Evolutionary conservation across 169 alveolate species (phyloP).

Genomic region (Plasmodium fragile): DNA sequence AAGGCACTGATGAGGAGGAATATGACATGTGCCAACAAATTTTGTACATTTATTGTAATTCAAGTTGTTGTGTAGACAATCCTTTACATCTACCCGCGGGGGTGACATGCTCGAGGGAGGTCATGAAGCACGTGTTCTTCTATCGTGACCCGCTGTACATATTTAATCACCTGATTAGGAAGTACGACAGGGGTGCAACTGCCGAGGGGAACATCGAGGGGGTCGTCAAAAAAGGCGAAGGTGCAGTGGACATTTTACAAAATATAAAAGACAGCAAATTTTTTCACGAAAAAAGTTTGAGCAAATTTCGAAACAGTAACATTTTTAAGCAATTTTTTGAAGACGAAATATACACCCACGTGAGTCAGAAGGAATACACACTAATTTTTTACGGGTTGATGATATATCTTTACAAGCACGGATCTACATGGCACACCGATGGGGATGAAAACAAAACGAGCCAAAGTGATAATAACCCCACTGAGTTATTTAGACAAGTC

Average conservation of each 20-base stretch:
- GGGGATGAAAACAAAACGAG: background rate
- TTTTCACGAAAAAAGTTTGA: background rate
- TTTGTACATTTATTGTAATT: constrained; percentile 18
- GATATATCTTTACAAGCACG: constrained; percentile 46
- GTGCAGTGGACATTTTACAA: background rate
- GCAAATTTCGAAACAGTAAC: constrained; percentile 3
- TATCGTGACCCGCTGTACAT: constrained; percentile 54
- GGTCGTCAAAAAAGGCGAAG: background rate
- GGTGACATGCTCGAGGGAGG: background rate
- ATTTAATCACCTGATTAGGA: constrained; percentile 13
- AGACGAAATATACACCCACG: constrained; percentile 2
- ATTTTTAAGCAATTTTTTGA: constrained; percentile 28
- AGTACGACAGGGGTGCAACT: background rate
- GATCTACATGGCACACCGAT: background rate
- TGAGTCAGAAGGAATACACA: constrained; percentile 51
- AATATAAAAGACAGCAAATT: constrained; percentile 4
- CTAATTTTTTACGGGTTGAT: constrained; percentile 47
- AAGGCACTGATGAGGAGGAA: background rate
- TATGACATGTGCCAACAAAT: background rate
- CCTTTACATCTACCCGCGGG: background rate
- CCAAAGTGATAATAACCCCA: background rate
- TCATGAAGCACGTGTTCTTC: constrained; percentile 3
- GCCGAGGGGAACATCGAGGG: background rate
- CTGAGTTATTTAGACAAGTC: background rate
- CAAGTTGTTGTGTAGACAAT: constrained; percentile 13